These are phyloP conservation scores for Leishmania mexicana DNA, from an alignment of 208 protist species.

Conservation along the genomic window DNA sequence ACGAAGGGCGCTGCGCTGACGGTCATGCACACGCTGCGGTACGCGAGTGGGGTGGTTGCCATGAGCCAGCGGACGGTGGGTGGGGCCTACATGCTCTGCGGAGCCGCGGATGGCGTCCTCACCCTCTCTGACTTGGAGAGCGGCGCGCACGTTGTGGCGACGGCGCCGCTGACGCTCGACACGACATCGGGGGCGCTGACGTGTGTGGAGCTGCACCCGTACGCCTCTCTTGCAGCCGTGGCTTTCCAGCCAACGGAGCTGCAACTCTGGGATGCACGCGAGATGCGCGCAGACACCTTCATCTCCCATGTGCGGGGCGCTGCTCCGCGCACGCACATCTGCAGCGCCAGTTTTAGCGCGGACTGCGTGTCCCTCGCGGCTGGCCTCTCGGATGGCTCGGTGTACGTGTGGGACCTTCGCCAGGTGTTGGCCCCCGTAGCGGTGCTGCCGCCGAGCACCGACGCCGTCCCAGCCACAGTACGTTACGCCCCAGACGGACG, in stretches of 20 bases:
- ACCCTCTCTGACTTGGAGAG: constrained; percentile 42
- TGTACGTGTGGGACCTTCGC: constrained; percentile 97
- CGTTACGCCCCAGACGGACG: constrained; percentile 45
- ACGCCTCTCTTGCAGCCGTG: constrained; percentile 61
- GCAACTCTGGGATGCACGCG: constrained; percentile 91
- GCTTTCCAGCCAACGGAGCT: constrained; percentile 55
- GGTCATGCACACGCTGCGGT: constrained; percentile 55
- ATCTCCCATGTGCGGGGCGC: constrained; percentile 51
- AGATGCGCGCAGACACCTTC: constrained; percentile 72
- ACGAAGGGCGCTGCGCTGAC: constrained; percentile 28
- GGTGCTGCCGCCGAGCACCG: constrained; percentile 23
- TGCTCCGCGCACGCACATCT: constrained; percentile 33
- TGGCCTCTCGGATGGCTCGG: constrained; percentile 62
- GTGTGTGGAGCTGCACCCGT: constrained; percentile 66
- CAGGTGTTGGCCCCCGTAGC: constrained; percentile 79
- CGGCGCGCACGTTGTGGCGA: constrained; percentile 38
- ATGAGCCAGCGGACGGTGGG: constrained; percentile 39
- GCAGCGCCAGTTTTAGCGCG: constrained; percentile 87
- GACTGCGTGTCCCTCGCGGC: constrained; percentile 95
- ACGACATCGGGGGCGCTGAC: constrained; percentile 27
- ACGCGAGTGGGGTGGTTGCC: constrained; percentile 34
- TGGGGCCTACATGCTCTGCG: constrained; percentile 40
- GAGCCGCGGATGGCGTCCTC: constrained; percentile 25
- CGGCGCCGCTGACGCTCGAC: constrained; percentile 14
- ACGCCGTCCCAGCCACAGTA: constrained; percentile 30